These are phyloP conservation scores for Trichoderma guizhouense DNA, from an alignment of 2,329 filamentous ascomycete genomes.

Conservation along the genomic window DNA sequence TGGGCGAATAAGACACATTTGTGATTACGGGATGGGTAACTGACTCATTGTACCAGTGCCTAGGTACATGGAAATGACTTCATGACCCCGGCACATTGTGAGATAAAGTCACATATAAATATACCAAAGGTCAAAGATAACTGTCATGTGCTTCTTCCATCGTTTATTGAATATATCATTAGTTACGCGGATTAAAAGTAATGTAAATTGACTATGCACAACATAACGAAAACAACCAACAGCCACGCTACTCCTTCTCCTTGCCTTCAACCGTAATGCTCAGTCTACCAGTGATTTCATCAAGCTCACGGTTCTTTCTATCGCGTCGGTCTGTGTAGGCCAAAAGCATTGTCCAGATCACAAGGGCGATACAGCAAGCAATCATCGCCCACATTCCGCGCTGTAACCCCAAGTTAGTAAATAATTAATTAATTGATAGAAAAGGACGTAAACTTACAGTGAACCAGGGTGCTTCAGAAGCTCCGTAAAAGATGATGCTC, in stretches of 20 bases:
- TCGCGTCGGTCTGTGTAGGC: constrained; percentile 38
- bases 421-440: too few species aligned
- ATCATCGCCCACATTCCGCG: constrained; percentile 75
- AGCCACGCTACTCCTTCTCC: not conserved
- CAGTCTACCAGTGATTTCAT: not conserved
- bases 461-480: constrained; percentile 64
- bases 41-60: too few species aligned
- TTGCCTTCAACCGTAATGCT: not conserved
- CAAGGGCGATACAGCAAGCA: constrained; percentile 56
- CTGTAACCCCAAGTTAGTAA: constrained; percentile 19
- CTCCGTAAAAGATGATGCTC: constrained; percentile 68
- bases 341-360: constrained; percentile 55
- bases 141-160: too few species aligned
- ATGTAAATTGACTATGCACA: too few species aligned
- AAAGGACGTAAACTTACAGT: too few species aligned
- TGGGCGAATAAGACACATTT: too few species aligned
- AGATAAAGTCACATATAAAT: too few species aligned
- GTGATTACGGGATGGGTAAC: too few species aligned
- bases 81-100: not conserved
- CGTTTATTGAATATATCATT: too few species aligned
- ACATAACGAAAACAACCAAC: not conserved
- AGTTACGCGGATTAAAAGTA: too few species aligned
- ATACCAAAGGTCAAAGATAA: too few species aligned
- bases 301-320: constrained; percentile 10
- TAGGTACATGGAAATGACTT: not conserved